A percentile compares a stretch with the other conserved stretches of the same genome.
Evolutionary conservation across 78 protist species (phyloP).

Genomic region (Pelomyxa schiedti): DNA sequence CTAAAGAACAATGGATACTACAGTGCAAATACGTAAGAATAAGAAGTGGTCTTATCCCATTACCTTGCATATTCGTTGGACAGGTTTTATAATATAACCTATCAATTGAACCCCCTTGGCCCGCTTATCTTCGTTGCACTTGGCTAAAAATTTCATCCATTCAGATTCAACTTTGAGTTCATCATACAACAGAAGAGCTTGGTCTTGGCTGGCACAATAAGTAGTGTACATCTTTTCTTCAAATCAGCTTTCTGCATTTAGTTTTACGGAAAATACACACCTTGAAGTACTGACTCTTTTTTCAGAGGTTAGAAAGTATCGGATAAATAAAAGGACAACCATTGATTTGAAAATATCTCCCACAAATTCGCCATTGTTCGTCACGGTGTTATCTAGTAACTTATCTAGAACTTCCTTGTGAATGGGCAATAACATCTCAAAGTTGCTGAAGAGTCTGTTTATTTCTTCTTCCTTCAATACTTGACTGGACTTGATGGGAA

Average conservation of each 20-base stretch:
- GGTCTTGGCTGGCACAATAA: background rate
- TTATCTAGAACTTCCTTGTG: background rate
- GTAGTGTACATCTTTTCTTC: background rate
- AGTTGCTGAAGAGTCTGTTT: background rate
- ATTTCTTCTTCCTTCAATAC: background rate
- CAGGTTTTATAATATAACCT: background rate
- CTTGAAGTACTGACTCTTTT: too few species aligned
- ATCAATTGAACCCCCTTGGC: background rate
- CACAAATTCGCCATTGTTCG: background rate
- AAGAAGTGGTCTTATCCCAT: background rate
- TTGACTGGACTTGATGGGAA: background rate
- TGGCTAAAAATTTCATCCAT: too few species aligned
- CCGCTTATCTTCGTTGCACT: background rate
- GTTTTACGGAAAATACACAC: too few species aligned
- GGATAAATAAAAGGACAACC: too few species aligned
- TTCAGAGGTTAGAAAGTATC: too few species aligned
- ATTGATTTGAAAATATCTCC: background rate
- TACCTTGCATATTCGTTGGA: background rate
- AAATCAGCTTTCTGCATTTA: too few species aligned
- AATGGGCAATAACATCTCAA: background rate
- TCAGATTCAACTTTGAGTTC: background rate
- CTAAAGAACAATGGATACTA: background rate
- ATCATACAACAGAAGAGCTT: background rate
- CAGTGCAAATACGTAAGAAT: too few species aligned
- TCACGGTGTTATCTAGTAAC: background rate